Conservation (phyloP, 1,139 yeast genomes). For the Yarrowia galli region DNA sequence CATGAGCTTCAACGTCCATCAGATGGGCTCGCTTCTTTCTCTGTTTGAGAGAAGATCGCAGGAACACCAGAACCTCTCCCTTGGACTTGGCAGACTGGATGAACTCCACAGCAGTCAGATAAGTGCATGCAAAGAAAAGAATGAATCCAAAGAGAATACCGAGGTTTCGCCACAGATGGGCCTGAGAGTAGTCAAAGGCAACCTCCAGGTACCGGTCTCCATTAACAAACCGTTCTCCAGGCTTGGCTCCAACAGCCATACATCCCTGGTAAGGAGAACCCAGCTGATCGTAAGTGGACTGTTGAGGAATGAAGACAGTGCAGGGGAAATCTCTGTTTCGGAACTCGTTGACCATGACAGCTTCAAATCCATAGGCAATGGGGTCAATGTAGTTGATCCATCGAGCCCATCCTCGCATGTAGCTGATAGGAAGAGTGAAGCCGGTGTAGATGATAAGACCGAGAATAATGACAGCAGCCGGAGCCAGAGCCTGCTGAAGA, state of each 20-base stretch:
- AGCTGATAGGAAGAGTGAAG: conserved; percentile 70
- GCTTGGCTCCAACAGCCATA: conserved; percentile 64
- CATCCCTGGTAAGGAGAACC: conserved; percentile 61
- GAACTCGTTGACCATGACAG: conserved; percentile 71
- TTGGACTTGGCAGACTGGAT: conserved; percentile 80
- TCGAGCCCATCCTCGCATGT: conserved; percentile 78
- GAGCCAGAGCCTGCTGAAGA: conserved; percentile 73
- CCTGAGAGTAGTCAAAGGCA: conserved; percentile 59
- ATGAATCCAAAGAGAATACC: conserved; percentile 70
- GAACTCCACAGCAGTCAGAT: conserved; percentile 65
- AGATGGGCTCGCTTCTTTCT: conserved; percentile 34
- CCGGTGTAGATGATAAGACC: conserved; percentile 77
- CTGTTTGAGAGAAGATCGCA: conserved; percentile 51
- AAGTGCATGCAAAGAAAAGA: conserved; percentile 62
- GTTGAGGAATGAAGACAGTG: conserved; percentile 59
- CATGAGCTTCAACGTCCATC: conserved; percentile 44
- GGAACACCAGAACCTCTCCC: conserved; percentile 81
- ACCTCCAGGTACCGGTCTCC: conserved; percentile 65
- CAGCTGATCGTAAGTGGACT: conserved; percentile 56
- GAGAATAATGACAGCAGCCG: conserved; percentile 68
- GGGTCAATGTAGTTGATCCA: conserved; percentile 83
- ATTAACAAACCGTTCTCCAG: conserved; percentile 62
- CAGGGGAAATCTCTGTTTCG: conserved; percentile 57
- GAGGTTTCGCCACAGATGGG: conserved; percentile 83
- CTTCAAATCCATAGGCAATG: conserved; percentile 70